Evolutionary conservation across 2,329 filamentous ascomycete species (phyloP).

Genomic region (Penicillium fuscoglaucum): DNA sequence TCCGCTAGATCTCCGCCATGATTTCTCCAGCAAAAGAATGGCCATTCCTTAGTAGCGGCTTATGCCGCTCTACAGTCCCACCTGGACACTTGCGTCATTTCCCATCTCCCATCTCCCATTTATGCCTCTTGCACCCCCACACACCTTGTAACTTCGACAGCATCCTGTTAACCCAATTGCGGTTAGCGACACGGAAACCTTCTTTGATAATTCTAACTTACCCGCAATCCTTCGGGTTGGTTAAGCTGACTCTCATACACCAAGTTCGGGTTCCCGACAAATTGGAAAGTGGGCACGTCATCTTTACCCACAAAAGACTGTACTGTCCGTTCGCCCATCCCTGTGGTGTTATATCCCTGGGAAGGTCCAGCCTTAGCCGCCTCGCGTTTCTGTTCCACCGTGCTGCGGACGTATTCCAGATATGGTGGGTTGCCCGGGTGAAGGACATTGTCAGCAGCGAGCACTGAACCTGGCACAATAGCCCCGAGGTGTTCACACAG

Average conservation of each 20-base stretch:
- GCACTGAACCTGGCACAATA: conserved; percentile 55
- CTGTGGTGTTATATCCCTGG: conserved; percentile 17
- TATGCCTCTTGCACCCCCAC: conserved; percentile 26
- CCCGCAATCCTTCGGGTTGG: conserved; percentile 31
- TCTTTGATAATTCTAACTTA: conserved; percentile 17
- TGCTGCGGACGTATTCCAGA: conserved; percentile 65
- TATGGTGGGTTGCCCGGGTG: conserved; percentile 47
- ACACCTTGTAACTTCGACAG: conserved; percentile 35
- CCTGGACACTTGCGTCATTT: not conserved
- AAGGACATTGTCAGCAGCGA: conserved; percentile 49
- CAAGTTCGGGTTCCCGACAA: conserved; percentile 60
- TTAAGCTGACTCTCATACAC: conserved; percentile 62
- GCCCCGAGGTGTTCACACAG: conserved; percentile 70
- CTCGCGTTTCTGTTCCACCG: conserved; percentile 60
- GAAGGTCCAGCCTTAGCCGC: conserved; percentile 26
- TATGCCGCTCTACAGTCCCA: not conserved
- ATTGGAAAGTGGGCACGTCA: conserved; percentile 20
- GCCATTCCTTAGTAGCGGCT: not conserved
- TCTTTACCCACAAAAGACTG: conserved; percentile 24
- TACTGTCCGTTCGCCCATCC: conserved; percentile 18
- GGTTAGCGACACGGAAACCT: not conserved
- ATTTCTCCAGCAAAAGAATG: not conserved
- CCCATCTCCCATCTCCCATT: not conserved
- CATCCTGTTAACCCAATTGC: conserved; percentile 25
- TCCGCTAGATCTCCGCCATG: not conserved